Evolutionary conservation across 148 eudicot species (phyloP).

Genomic region (Limonium bicolor): DNA sequence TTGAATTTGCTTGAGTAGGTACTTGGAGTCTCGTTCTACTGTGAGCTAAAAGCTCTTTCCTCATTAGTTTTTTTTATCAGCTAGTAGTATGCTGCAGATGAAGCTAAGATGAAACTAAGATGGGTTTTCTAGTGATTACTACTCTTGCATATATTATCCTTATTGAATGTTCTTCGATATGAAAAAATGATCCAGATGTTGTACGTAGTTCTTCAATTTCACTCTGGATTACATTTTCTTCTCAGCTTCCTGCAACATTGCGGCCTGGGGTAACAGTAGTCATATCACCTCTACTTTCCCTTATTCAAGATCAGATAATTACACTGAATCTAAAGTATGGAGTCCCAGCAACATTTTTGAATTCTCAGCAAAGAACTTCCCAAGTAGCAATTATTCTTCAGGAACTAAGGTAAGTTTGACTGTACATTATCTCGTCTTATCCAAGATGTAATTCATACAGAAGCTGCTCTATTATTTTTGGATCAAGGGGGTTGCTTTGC

Average conservation of each 20-base stretch:
- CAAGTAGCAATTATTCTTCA: conserved; percentile 81
- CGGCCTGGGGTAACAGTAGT: conserved; percentile 86
- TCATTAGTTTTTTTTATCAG: too few species aligned
- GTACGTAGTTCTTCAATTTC: background rate
- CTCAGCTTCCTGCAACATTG: conserved; percentile 89
- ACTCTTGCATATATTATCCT: too few species aligned
- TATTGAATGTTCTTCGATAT: too few species aligned
- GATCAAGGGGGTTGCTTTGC: too few species aligned
- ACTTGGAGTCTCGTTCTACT: too few species aligned
- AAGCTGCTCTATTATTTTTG: too few species aligned
- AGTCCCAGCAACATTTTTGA: conserved; percentile 84
- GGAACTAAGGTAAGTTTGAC: conserved; percentile 53
- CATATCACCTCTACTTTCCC: conserved; percentile 90
- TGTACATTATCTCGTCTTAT: conserved; percentile 2
- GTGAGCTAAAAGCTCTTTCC: too few species aligned
- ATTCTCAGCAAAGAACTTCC: conserved; percentile 82
- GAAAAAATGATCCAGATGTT: background rate
- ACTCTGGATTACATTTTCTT: conserved; percentile 2
- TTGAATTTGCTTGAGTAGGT: too few species aligned
- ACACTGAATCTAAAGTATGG: conserved; percentile 85
- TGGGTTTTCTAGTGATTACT: too few species aligned
- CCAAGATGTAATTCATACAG: too few species aligned
- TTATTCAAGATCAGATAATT: conserved; percentile 96
- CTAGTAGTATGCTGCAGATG: too few species aligned
- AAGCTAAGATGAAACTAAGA: too few species aligned